phyloP scores from a whole-genome alignment of 2,329 filamentous ascomycete genomes.

The Pseudogymnoascus sp. region DNA sequence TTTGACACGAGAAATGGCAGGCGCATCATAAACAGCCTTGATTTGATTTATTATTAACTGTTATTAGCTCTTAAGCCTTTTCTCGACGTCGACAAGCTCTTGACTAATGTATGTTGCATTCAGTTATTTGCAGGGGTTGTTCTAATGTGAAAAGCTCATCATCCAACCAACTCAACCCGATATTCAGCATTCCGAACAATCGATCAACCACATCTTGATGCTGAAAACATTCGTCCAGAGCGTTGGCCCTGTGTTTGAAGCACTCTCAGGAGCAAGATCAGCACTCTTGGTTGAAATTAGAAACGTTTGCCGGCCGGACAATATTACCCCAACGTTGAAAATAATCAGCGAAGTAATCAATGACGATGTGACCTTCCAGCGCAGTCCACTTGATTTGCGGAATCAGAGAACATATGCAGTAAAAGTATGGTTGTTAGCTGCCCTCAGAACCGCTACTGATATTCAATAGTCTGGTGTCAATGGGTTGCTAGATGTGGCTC shows the following conservation, averaged over 20 bases:
- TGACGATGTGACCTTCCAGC: conserved; percentile 70
- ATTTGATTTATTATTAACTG: background rate
- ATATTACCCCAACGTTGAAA: conserved; percentile 50
- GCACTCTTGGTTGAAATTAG: conserved; percentile 59
- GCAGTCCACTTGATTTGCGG: conserved; percentile 70
- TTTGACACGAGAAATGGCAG: conserved; percentile 61
- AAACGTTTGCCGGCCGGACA: conserved; percentile 57
- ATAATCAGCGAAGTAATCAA: conserved; percentile 68
- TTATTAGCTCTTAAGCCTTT: conserved; percentile 60
- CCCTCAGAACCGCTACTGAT: background rate
- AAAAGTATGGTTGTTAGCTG: conserved; percentile 43
- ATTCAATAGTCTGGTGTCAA: conserved; percentile 61
- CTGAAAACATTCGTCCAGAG: conserved; percentile 72
- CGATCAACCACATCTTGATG: conserved; percentile 79
- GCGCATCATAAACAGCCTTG: conserved; percentile 8
- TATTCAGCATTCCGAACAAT: conserved; percentile 64
- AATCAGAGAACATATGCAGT: conserved; percentile 90
- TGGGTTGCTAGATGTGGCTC: conserved; percentile 77
- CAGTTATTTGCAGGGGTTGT: background rate
- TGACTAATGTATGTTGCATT: conserved; percentile 56
- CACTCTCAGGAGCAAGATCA: conserved; percentile 56
- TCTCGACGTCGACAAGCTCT: conserved; percentile 68
- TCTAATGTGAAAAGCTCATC: conserved; percentile 52
- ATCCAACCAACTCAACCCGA: conserved; percentile 60
- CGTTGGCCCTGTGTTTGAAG: conserved; percentile 58